Evolutionary conservation across 106 monocot species (phyloP).

Genomic region (Apostasia shenzhenica): DNA sequence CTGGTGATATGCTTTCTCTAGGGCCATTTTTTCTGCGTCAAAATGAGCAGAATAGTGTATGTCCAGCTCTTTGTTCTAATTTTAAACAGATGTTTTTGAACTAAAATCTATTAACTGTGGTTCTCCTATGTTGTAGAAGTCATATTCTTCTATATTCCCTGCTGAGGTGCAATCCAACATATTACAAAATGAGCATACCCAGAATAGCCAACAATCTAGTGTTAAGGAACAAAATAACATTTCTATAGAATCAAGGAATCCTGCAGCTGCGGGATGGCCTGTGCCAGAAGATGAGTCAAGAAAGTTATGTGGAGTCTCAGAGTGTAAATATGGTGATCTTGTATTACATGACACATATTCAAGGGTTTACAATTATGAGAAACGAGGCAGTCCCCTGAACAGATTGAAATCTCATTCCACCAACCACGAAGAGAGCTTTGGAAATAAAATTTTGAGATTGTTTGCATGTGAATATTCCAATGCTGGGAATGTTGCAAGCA

Average conservation of each 20-base stretch:
- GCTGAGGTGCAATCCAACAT: slow-evolving; percentile 3
- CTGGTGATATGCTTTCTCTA: background rate
- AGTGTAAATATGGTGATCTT: background rate
- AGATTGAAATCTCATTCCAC: background rate
- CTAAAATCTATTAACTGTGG: background rate
- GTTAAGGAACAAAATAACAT: background rate
- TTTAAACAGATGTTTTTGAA: slow-evolving; percentile 3
- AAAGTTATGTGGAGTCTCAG: slow-evolving; percentile 4
- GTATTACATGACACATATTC: background rate
- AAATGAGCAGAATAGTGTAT: slow-evolving; percentile 5
- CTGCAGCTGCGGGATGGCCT: background rate
- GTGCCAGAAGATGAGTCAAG: background rate
- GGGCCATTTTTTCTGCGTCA: slow-evolving; percentile 1
- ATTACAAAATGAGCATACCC: background rate
- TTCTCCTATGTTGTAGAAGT: background rate
- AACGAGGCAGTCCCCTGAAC: background rate
- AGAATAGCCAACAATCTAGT: background rate
- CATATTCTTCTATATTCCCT: background rate
- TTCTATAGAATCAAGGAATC: background rate
- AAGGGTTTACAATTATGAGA: background rate
- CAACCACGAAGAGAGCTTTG: background rate
- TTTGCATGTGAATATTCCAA: background rate
- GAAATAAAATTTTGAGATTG: background rate
- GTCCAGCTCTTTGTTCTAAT: background rate
- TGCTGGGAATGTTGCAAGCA: background rate